Base-by-base conservation (phyloP, 1,139 yeast genomes). In the Pneumocystis jirovecii region DNA sequence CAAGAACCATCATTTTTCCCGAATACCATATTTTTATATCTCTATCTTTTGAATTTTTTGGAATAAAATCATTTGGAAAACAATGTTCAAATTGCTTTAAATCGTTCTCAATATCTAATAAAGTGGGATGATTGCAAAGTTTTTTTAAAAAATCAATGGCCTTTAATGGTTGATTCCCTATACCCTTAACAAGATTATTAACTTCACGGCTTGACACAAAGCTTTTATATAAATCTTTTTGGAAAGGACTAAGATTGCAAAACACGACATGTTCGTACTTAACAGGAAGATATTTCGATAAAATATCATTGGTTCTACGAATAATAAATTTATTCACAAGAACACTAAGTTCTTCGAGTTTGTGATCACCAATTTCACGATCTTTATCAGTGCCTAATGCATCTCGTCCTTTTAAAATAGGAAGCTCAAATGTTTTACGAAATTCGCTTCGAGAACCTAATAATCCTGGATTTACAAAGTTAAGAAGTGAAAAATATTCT, bases 181-280 rank as follows among this genome's bases (percentile, higher is more conserved):
- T 79, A 3, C 95, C 95, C 69, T 80, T 83, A 21, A 71, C 61
- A 39, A 89, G 76, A 69, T 82, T 83, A 66, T 81, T 83, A 69
- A 89, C 86, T 64, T 87, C 95, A 0, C 95, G 91, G 1, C 96
- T 86, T 6, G 88, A 83, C 64, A 90, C 82, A 70, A 89, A 89
- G 71, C 86, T 86, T 66, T 83, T 79, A 73, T 93, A 93, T 1
- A 93, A 75, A 1, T 80, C 75, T 65, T 79, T 78, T 74, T 93
- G 99, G 77, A 91, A 81, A 0, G 90, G 90, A 1, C 95, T 82
- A 66, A 93, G 78, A 40, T 86, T 86, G 66, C 95, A 91, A 74
- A 93, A 93, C 19, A 93, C 86, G 60, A 93, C 98, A 75, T 93
- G 96, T 74, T 93, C 99, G 74, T 90, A 91, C 74, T 93, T 93